Evolutionary conservation across 2,329 filamentous ascomycete genomes (phyloP).

Genomic region (Ascochyta rabiei): DNA sequence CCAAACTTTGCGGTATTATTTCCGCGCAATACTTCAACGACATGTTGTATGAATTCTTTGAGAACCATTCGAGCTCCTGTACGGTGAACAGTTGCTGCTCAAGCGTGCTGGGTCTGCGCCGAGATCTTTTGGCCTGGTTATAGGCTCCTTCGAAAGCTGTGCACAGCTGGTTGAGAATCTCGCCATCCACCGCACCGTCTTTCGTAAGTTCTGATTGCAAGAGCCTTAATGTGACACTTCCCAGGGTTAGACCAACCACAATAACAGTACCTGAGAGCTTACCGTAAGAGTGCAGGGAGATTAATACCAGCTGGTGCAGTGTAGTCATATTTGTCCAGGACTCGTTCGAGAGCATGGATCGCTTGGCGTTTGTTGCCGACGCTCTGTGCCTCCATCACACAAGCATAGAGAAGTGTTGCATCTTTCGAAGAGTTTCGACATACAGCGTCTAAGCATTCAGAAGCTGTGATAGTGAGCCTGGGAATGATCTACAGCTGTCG

Average conservation of each 20-base stretch:
- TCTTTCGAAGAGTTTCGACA: slow-evolving; percentile 60
- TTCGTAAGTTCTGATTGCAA: slow-evolving; percentile 53
- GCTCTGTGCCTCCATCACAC: slow-evolving; percentile 76
- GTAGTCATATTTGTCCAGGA: slow-evolving; percentile 63
- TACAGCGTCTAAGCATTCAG: slow-evolving; percentile 67
- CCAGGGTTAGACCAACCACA: slow-evolving; percentile 14
- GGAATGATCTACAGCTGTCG: not conserved
- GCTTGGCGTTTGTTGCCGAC: slow-evolving; percentile 66
- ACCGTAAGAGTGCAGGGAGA: slow-evolving; percentile 69
- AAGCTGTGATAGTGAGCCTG: slow-evolving; percentile 52
- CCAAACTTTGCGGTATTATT: slow-evolving; percentile 61
- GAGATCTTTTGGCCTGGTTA: slow-evolving; percentile 52
- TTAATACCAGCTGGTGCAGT: slow-evolving; percentile 58
- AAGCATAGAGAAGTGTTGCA: slow-evolving; percentile 75
- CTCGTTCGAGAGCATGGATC: slow-evolving; percentile 62
- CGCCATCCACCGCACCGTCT: slow-evolving; percentile 29
- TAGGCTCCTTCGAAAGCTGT: slow-evolving; percentile 59
- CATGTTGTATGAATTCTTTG: slow-evolving; percentile 80
- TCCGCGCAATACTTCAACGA: slow-evolving; percentile 67
- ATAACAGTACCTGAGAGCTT: slow-evolving; percentile 38
- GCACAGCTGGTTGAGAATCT: slow-evolving; percentile 59
- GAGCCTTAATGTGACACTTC: slow-evolving; percentile 53
- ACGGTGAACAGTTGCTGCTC: slow-evolving; percentile 59
- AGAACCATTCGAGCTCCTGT: slow-evolving; percentile 82
- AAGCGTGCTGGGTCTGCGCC: slow-evolving; percentile 51